Evolutionary conservation across 768 basidiomycete species (phyloP).

Genomic region (Sutorius australiensis): DNA sequence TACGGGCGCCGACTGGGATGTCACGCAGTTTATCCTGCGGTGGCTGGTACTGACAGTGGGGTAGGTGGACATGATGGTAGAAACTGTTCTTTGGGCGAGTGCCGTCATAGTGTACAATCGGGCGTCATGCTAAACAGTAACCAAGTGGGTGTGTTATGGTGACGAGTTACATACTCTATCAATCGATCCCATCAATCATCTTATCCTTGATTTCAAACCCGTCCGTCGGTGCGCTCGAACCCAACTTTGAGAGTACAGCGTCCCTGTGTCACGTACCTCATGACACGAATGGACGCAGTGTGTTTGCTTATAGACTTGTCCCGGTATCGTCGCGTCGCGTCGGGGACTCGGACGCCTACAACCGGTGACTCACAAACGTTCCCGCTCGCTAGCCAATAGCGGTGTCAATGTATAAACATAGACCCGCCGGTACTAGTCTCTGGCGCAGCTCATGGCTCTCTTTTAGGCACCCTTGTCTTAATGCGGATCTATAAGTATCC

Average conservation of each 20-base stretch:
- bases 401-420: background rate
- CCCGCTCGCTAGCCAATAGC: conserved; percentile 10
- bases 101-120: too few relatives aligned
- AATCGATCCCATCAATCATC: background rate
- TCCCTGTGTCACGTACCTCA: background rate
- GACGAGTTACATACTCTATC: too few relatives aligned
- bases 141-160: too few relatives aligned
- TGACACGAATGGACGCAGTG: background rate
- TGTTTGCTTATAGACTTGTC: background rate
- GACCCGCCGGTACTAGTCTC: background rate
- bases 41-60: background rate
- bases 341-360: background rate
- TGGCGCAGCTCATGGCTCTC: background rate
- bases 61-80: background rate
- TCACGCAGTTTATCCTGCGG: background rate
- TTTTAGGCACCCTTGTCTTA: background rate
- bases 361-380: conserved; percentile 21
- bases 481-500: conserved; percentile 11
- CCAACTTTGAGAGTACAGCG: too few relatives aligned
- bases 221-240: background rate
- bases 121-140: too few relatives aligned
- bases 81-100: background rate
- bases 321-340: too few relatives aligned
- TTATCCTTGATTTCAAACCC: background rate
- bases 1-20: background rate